Base-by-base conservation (phyloP, 75 land plant genomes). In the Azolla pinnata region DNA sequence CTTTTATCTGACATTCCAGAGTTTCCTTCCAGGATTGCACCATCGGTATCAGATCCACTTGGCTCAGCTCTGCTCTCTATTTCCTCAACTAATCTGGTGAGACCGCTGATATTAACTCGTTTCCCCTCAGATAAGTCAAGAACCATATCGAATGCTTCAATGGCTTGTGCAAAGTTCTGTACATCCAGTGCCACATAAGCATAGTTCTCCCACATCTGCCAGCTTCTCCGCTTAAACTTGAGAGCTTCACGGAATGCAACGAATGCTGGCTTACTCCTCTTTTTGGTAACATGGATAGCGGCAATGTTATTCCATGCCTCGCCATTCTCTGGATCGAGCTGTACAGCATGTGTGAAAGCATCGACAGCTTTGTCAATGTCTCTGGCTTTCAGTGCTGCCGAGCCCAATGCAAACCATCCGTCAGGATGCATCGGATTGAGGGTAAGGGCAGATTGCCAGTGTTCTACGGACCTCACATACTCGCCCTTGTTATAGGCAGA, bases 231-330 rank as follows among this genome's bases (percentile, higher is more conserved):
- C 75, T 92, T 88, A 77, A 79, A 85, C 60, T 93, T 88, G 29
- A 93, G 59, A 38, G 90, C 98, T 66, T 93, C 96, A 54, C 79
- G 81, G 59, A 93, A 88, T 34, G 98, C 98, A 70, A 81, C 68
- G 47, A 73, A 85, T 35, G 98, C 73, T 44, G 83, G 83, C 56
- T 81, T 88, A 65, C 59, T 81, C 57, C 63, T 83, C 63, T 93
- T 88, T 70, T 69, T 80, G 29, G 75, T 67, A 90, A 84, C 85
- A 52, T 91, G 90, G 56, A 90, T 89, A 77, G 50, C 9, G 48
- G 96, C 98, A 69, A 93, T 74, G 65, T 93, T 93, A 59, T 89
- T 93, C 90, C 90, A 93, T 54, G 96, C 86, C 73, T 93, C 98
- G 35, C 90, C 90, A 78, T 89, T 88, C 2, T 89, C 98, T 48